phyloP scores from a whole-genome alignment of 257 asterid species.

The Knoxia roxburghii region DNA sequence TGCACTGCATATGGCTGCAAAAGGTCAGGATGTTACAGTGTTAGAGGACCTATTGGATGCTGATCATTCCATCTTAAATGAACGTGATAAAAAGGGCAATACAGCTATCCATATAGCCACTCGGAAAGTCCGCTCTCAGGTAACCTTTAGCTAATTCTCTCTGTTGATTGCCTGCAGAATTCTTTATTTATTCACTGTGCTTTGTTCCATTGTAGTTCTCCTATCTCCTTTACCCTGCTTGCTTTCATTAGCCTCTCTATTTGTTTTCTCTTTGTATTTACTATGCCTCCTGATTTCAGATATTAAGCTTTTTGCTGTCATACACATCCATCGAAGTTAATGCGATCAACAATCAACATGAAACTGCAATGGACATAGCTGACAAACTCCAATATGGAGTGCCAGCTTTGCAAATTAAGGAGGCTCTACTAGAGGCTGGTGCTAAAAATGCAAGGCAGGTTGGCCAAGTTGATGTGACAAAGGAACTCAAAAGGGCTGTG shows the following conservation, averaged over 20 bases:
- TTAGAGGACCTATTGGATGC: conserved; percentile 77
- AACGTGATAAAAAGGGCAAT: conserved; percentile 89
- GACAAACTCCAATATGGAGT: conserved; percentile 84
- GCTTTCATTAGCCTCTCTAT: background rate
- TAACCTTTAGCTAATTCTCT: conserved; percentile 10
- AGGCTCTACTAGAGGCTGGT: conserved; percentile 73
- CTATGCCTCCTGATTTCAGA: conserved; percentile 44
- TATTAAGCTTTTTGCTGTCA: conserved; percentile 55
- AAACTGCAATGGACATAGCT: conserved; percentile 95
- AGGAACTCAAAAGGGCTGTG: conserved; percentile 86
- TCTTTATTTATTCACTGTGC: background rate
- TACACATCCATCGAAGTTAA: conserved; percentile 61
- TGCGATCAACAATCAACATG: conserved; percentile 62
- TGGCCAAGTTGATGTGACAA: conserved; percentile 60
- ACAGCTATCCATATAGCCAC: conserved; percentile 93
- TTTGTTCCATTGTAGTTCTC: background rate
- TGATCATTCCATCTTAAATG: conserved; percentile 67
- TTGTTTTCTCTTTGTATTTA: background rate
- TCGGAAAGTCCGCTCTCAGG: conserved; percentile 85
- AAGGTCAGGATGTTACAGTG: conserved; percentile 73
- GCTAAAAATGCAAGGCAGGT: conserved; percentile 72
- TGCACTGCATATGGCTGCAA: conserved; percentile 97
- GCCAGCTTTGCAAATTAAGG: conserved; percentile 58
- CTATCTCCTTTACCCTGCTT: background rate
- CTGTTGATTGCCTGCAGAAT: conserved; percentile 1